Evolutionary conservation across 1,139 yeast genomes (phyloP).

Genomic region (Groenewaldozyma sp.): DNA sequence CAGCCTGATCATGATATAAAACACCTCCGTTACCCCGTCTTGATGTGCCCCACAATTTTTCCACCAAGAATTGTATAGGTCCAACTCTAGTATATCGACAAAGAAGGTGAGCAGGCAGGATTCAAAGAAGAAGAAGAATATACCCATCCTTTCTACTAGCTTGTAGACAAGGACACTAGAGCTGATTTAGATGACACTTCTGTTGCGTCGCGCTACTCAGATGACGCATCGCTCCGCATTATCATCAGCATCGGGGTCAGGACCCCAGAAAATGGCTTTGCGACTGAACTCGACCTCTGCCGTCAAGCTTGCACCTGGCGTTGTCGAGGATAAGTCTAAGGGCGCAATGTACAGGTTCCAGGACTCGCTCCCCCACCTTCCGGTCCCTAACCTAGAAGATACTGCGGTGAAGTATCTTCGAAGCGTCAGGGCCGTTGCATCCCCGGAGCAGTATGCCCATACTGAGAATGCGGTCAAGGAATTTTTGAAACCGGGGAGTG

Average conservation of each 20-base stretch:
- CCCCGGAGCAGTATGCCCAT: slow-evolving; percentile 45
- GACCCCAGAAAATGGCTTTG: slow-evolving; percentile 9
- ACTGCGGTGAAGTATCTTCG: slow-evolving; percentile 64
- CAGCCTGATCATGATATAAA: no score
- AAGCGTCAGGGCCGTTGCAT: slow-evolving; percentile 60
- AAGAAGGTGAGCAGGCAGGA: no score
- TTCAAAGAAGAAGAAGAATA: no score
- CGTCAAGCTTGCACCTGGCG: slow-evolving; percentile 18
- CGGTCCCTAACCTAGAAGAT: slow-evolving; percentile 73
- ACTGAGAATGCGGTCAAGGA: slow-evolving; percentile 57
- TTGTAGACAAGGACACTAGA: no score
- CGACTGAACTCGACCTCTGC: slow-evolving; percentile 28
- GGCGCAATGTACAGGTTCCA: slow-evolving; percentile 73
- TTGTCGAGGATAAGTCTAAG: slow-evolving; percentile 35
- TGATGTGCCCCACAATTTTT: no score
- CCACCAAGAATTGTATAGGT: no score
- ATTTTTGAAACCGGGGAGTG: slow-evolving; percentile 52
- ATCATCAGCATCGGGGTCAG: no score
- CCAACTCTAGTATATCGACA: no score
- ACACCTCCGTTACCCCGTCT: no score
- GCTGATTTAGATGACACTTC: background rate
- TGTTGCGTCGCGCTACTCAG: slow-evolving; percentile 2
- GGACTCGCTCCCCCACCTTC: slow-evolving; percentile 67
- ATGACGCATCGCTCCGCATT: background rate
- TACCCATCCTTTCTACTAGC: no score